Conservation (phyloP, 208 protist species). For the Leishmania aethiopica region DNA sequence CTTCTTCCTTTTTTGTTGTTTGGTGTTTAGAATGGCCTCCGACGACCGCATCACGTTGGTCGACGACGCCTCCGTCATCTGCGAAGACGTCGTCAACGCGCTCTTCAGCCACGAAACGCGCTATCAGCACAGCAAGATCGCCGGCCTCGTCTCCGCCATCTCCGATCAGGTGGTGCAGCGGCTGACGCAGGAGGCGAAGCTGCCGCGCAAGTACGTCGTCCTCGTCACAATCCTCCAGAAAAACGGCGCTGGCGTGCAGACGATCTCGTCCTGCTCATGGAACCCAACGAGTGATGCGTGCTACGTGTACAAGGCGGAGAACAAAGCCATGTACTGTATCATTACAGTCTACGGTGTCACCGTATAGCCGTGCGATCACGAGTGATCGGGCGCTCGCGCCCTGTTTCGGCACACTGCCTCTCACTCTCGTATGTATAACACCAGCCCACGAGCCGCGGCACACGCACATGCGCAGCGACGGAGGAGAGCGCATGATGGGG, state of each 20-base stretch:
- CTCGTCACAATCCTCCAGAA: conserved; percentile 89
- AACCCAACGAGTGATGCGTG: conserved; percentile 86
- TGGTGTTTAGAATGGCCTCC: background rate
- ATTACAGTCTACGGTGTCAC: conserved; percentile 87
- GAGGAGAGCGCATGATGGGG: background rate
- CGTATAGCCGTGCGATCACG: conserved; percentile 29
- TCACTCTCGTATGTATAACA: background rate
- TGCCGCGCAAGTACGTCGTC: conserved; percentile 92
- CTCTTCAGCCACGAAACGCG: conserved; percentile 67
- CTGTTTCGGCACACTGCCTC: background rate
- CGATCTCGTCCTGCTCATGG: conserved; percentile 89
- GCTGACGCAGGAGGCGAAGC: conserved; percentile 79
- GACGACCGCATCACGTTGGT: conserved; percentile 74
- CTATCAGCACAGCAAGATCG: conserved; percentile 77
- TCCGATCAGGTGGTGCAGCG: conserved; percentile 79
- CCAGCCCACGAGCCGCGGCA: background rate
- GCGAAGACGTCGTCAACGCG: conserved; percentile 64
- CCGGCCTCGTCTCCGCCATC: conserved; percentile 62
- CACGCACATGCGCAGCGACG: background rate
- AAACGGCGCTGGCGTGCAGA: conserved; percentile 85
- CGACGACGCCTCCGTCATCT: conserved; percentile 81
- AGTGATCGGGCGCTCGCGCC: background rate
- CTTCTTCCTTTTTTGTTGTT: too few relatives aligned
- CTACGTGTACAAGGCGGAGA: conserved; percentile 83
- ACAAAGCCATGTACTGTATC: conserved; percentile 85